Evolutionary conservation across 225 moss, liverwort and hornwort species (phyloP), one percentile per base, ranked within the genome.

Genomic region (Marchantia polymorpha): DNA sequence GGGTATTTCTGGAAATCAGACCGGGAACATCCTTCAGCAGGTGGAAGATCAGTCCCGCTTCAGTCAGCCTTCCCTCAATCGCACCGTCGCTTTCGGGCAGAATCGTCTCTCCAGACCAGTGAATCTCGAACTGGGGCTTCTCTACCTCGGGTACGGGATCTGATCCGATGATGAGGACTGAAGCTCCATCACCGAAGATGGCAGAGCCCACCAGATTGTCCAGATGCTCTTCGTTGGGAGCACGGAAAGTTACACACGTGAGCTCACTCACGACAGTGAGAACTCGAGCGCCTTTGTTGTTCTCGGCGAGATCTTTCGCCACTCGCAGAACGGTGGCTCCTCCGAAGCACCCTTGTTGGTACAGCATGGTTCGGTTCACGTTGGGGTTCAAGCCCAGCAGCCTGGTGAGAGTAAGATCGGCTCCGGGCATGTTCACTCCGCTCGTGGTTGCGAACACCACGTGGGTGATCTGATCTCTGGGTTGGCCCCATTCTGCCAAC

Each of bases 341-440:
- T 29, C 88, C 91, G 85, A 82, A 91, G 86, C 92, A 90, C 0
- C 93, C 91, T 1, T 84, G 81, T 69, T 77, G 72, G 23, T 78
- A 84, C 10, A 81, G 83, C 78, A 79, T 79, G 30, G 78, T 83
- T 2, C 83, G 72, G 13, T 79, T 77, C 9, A 78, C 78, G 3
- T 17, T 75, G 39, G 81, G 72, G 7, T 26, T 49, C 59, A 79
- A 26, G 0, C 79, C 79, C 23, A 79, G 31, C 10, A 79, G 55
- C 72, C 79, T 79, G 6, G 79, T 72, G 30, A 75, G 65, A n/a
- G 73, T 74, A 65, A 74, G 81, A 56, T 75, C 81, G 15, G 71
- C 83, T 53, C 92, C 90, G 12, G 92, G 92, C 92, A 92, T 90
- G 81, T 85, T 88, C 46, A 88, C 90, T 4, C 86, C 82, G 72